A percentile compares a stretch with the other conserved stretches of the same genome.
These are phyloP conservation scores for Oenanthe sinensis DNA, from an alignment of 129 eudicot genomes.

Conservation along the genomic window DNA sequence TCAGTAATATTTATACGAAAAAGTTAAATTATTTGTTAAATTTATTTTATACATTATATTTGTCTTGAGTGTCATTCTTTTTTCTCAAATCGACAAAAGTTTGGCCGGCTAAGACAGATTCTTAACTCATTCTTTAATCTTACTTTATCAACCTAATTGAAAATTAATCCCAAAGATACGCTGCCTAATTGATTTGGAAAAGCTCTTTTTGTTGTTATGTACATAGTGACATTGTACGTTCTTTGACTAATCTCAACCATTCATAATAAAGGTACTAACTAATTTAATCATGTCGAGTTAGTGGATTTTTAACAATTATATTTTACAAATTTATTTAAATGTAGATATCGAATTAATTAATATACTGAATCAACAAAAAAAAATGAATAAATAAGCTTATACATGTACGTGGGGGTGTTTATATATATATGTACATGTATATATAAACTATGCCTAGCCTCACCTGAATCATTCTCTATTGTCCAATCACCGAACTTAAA, in stretches of 20 bases:
- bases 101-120: conserved; percentile 69
- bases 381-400: not conserved
- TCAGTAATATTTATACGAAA: conserved; percentile 18
- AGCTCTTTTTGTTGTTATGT: not conserved
- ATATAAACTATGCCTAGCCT: not conserved
- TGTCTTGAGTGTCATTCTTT: conserved; percentile 30
- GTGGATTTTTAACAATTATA: not conserved
- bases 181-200: not conserved
- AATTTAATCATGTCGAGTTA: not conserved
- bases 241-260: not conserved
- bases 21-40: conserved; percentile 15
- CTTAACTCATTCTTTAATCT: conserved; percentile 52
- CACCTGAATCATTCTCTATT: conserved; percentile 5
- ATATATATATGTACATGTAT: not conserved
- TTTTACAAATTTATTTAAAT: not conserved
- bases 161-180: not conserved
- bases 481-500: not conserved
- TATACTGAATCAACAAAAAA: no score
- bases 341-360: no score
- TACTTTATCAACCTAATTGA: not conserved
- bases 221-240: not conserved
- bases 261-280: not conserved
- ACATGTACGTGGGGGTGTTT: not conserved
- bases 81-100: conserved; percentile 33
- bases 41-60: conserved; percentile 14